Evolutionary conservation across 805 yeast species (phyloP).

Genomic region (Spathaspora arborariae): DNA sequence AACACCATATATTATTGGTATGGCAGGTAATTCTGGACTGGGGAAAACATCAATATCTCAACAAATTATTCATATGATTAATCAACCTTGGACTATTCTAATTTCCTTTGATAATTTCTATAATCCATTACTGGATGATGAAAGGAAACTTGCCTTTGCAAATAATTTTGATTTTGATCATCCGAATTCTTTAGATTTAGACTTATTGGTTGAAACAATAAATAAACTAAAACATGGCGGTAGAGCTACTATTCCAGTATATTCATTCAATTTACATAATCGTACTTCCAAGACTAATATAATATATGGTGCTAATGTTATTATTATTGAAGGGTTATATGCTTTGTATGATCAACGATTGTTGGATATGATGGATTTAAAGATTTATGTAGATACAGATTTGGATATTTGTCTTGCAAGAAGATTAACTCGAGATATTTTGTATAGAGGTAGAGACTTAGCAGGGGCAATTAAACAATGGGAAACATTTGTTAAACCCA

Average conservation of each 20-base stretch:
- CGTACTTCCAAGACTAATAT: slow-evolving; percentile 62
- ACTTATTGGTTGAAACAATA: slow-evolving; percentile 61
- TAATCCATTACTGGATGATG: slow-evolving; percentile 62
- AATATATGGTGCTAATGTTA: slow-evolving; percentile 90
- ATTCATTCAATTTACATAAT: slow-evolving; percentile 70
- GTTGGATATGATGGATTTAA: slow-evolving; percentile 74
- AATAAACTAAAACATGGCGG: slow-evolving; percentile 65
- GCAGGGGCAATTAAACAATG: slow-evolving; percentile 83
- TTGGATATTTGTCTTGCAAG: slow-evolving; percentile 89
- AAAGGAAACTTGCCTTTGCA: slow-evolving; percentile 58
- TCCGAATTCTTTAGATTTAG: slow-evolving; percentile 82
- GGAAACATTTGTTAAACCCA: slow-evolving; percentile 89
- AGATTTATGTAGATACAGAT: slow-evolving; percentile 90
- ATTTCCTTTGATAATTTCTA: slow-evolving; percentile 90
- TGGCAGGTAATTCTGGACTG: slow-evolving; percentile 57
- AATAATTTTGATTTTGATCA: slow-evolving; percentile 82
- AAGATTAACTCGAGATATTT: slow-evolving; percentile 80
- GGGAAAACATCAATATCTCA: slow-evolving; percentile 94
- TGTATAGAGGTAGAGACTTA: slow-evolving; percentile 81
- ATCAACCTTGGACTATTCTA: slow-evolving; percentile 93
- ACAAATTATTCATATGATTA: slow-evolving; percentile 66
- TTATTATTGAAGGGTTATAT: slow-evolving; percentile 87
- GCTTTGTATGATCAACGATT: slow-evolving; percentile 71
- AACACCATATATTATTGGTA: slow-evolving; percentile 46
- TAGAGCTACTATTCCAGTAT: slow-evolving; percentile 39